Base-by-base conservation (phyloP, 768 basidiomycete species). In the Amanita pallidorosea region DNA sequence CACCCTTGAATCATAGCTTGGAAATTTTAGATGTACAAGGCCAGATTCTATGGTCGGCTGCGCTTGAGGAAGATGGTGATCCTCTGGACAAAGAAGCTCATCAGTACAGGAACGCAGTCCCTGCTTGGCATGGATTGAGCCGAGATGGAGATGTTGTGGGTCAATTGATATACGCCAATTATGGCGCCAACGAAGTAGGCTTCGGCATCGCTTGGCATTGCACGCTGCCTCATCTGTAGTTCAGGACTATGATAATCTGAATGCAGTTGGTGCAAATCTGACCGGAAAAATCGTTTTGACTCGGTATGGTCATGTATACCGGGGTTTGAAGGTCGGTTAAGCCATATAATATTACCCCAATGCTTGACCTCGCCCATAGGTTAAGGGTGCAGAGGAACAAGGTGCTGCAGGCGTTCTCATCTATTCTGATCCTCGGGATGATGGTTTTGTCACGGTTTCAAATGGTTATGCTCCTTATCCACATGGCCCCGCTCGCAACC, bases 51-150 rank as follows among this genome's bases (percentile, higher is more conserved):
- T 88, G 88, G 85, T 70, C 68, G 37, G 90, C 91, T 17, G 77
- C 85, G 56, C 69, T 96, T 1, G 71, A 77, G 23, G 86, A 84
- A 57, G 84, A 91, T 54, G 80, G 76, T 4, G 76, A 80, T 57
- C 75, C 77, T 2, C 70, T 76, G 3, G 94, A 97, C 59, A 72
- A 78, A 20, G 82, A 85, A 51, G 87, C 88, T 5, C 71, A 75
- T 50, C 74, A 79, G 54, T 82, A 85, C 57, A 74, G 72, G 47
- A 71, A 84, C 52, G 70, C 77, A 18, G 75, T 93, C 12, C 81
- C 86, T 0, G 67, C 85, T n/a, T 98, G 87, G 80, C 92, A 94
- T 64, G 93, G 90, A 4, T 66, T 89, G 11, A 89, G 86, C 57
- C 75, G 74, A 42, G 79, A 77, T 41, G 94, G 94, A 1, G 80